Conservation (phyloP, 345 rosid species). For the Gossypium arboreum region DNA sequence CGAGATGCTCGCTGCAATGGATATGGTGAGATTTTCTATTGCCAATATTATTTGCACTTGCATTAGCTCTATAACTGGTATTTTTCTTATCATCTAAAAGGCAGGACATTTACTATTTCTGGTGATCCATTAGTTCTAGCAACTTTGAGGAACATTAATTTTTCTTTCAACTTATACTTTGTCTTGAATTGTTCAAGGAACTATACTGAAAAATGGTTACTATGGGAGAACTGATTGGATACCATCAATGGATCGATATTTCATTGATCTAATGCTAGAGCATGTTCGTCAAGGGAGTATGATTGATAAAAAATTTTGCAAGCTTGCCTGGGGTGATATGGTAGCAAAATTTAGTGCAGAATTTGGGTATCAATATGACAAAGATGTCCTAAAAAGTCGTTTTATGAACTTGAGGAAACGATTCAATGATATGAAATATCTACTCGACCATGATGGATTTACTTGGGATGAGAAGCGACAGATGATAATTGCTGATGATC, state of each 20-base stretch:
- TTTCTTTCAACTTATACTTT: conserved; percentile 4
- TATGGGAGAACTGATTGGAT: conserved; percentile 35
- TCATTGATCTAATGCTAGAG: conserved; percentile 47
- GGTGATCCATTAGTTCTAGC: neutral
- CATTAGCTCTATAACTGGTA: neutral
- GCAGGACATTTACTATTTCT: neutral
- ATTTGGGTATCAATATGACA: conserved; percentile 37
- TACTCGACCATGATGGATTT: conserved; percentile 26
- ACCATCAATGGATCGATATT: conserved; percentile 45
- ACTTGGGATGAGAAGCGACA: conserved; percentile 28
- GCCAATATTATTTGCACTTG: neutral
- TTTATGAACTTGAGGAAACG: conserved; percentile 28
- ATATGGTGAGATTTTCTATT: conserved; percentile 20
- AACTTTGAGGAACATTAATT: neutral
- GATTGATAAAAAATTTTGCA: conserved; percentile 29
- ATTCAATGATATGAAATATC: conserved; percentile 27
- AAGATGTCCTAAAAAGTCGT: conserved; percentile 37
- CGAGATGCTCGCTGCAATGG: conserved; percentile 28
- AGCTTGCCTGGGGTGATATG: conserved; percentile 46
- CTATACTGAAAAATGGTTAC: conserved; percentile 22
- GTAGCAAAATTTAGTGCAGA: conserved; percentile 37
- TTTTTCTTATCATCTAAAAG: neutral
- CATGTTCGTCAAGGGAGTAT: conserved; percentile 41
- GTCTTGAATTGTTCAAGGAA: conserved; percentile 28
- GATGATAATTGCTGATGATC: conserved; percentile 32